Base-by-base conservation (phyloP, 495 filamentous ascomycete species). In the Aspergillus incahuasiensis region DNA sequence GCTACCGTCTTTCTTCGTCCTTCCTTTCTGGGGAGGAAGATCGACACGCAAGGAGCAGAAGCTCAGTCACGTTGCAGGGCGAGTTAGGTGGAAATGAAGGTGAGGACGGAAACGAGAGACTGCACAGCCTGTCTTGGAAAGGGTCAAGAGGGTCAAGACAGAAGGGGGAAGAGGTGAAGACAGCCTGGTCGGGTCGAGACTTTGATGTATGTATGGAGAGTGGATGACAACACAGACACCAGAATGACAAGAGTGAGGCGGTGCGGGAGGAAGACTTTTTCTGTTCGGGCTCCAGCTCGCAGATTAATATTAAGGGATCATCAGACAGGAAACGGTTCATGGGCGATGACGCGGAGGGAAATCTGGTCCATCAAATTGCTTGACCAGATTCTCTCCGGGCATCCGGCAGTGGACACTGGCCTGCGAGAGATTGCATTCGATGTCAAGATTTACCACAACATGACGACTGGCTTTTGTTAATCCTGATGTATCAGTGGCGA, bases 31-130 rank as follows among this genome's bases (percentile, higher is more conserved):
- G 45, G 57, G 46, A 46, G 16, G 61, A 60, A 55, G 61, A 63
- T 63, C 61, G 61, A 58, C 61, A 57, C 51, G 60, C 56, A 62
- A 62, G 60, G 59, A 58, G 48, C 32, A n/a, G 43, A 40, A 47
- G 44, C 25, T 35, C 32, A 15, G 9, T 35, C 32, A 35, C 32
- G 53, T 22, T 42, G 53, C 48, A 56, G 47, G 21, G 32, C 32
- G 32, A 15, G 2, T 35, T 12, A 11, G 28, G 19, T 48, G 28
- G 18, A 52, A 32, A 41, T n/a, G 41, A 52, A 35, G 34, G 53
- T 30, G 49, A 39, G 35, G 39, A 46, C 15, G 24, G 18, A 48
- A 38, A 46, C 25, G 48, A 50, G 48, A 38, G 48, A 50, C 19
- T 12, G 38, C 38, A 18, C 38, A 40, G 38, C 38, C 38, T 6